Conservation (phyloP, 148 eudicot genomes). For the Mesembryanthemum crystallinum region DNA sequence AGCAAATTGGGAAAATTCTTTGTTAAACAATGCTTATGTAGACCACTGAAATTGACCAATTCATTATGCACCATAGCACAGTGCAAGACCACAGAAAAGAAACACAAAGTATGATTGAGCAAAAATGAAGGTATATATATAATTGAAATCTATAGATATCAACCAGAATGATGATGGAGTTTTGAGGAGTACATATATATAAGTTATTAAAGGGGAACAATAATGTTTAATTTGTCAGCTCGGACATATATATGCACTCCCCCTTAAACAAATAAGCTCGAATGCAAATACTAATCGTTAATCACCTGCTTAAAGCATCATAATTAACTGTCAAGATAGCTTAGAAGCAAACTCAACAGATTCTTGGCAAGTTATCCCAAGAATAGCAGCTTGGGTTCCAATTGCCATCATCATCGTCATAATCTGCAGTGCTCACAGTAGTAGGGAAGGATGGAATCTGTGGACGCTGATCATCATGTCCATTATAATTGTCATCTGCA, state of each 20-base stretch:
- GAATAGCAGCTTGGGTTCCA: constrained; percentile 36
- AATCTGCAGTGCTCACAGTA: constrained; percentile 19
- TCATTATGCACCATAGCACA: no score
- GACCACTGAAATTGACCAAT: no score
- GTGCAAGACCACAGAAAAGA: no score
- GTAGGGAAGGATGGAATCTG: constrained; percentile 23
- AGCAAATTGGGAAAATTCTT: no score
- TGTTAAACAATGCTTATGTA: no score
- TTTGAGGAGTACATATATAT: constrained; percentile 12
- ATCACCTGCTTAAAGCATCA: neutral
- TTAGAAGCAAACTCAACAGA: constrained; percentile 29
- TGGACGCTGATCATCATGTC: constrained; percentile 18
- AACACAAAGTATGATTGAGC: no score
- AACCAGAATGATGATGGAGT: neutral
- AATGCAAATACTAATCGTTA: neutral
- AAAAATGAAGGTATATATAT: no score
- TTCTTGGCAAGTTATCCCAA: constrained; percentile 67
- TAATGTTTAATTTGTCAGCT: neutral
- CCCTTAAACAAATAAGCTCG: constrained; percentile 3
- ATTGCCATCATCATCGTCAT: constrained; percentile 30
- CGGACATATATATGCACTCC: constrained; percentile 3
- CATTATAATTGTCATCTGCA: constrained; percentile 26
- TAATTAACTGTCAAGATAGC: neutral
- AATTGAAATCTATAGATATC: no score
- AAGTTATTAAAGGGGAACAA: neutral